Evolutionary conservation across 768 basidiomycete genomes (phyloP).

Genomic region (Stropharia rugosoannulata): DNA sequence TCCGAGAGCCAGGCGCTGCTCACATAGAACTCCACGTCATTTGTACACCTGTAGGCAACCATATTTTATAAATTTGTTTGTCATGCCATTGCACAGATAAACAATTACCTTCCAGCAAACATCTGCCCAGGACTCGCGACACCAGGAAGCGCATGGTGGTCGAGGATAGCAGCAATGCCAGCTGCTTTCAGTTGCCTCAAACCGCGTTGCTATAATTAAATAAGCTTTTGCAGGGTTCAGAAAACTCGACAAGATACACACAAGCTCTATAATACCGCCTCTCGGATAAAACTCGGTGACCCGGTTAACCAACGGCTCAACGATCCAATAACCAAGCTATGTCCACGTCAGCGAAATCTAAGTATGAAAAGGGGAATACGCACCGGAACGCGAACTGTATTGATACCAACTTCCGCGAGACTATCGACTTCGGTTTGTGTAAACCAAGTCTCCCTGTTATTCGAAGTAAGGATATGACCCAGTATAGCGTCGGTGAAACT

Average conservation of each 20-base stretch:
- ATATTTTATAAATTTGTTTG: slow-evolving; percentile 1
- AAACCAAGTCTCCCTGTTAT: slow-evolving; percentile 68
- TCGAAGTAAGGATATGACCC: neutral
- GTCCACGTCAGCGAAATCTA: neutral
- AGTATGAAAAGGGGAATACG: neutral
- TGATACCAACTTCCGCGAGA: slow-evolving; percentile 57
- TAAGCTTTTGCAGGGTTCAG: neutral
- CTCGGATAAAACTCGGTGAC: slow-evolving; percentile 61
- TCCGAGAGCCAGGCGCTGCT: slow-evolving; percentile 5
- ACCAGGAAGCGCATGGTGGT: slow-evolving; percentile 71
- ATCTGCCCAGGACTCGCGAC: slow-evolving; percentile 58
- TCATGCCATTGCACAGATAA: neutral
- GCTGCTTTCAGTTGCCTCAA: slow-evolving; percentile 57
- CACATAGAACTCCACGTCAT: slow-evolving; percentile 73
- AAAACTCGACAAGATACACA: slow-evolving; percentile 26
- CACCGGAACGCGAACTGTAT: slow-evolving; percentile 78
- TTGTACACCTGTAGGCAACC: slow-evolving; percentile 52
- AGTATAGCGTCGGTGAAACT: neutral
- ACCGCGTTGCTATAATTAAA: slow-evolving; percentile 52
- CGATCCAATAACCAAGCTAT: slow-evolving; percentile 81
- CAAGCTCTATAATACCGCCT: slow-evolving; percentile 68
- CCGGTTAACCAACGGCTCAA: slow-evolving; percentile 70
- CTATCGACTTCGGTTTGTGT: slow-evolving; percentile 56
- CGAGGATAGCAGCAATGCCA: slow-evolving; percentile 64
- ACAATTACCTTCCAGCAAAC: slow-evolving; percentile 70